Base-by-base conservation (phyloP, 495 filamentous ascomycete genomes). In the Talaromyces wortmannii region DNA sequence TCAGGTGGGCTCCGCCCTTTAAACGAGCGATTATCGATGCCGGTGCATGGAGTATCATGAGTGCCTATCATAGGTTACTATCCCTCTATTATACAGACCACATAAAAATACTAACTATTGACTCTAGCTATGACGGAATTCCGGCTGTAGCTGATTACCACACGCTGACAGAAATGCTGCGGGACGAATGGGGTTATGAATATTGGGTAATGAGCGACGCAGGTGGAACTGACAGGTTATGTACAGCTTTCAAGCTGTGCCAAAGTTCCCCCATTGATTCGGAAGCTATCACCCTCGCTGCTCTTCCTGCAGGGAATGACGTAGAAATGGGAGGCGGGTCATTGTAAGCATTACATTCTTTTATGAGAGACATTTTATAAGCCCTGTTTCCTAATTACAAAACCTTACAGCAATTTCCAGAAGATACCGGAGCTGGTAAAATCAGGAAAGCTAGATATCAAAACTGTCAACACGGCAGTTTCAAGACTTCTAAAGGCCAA, bases 301-400 rank as follows among this genome's bases (percentile, higher is more conserved):
- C 80, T 6, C 72, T 89, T 36, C 79, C 78, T 5, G 83, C 86
- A 12, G 85, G 86, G n/a, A 83, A 81, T 48, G 84, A 88, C 55
- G 79, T 85, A n/a, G 86, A 89, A 59, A 88, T 89, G 86, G 85
- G 85, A 33, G 86, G 86, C 49, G 86, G 86, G 31, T 83, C 80
- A 16, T 89, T 79, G 71, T 74, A 61, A 57, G 71, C 48, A 3
- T 3, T 29, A 18, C 10, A 0, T 0, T 2, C 6, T 29, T 17
- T 48, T 10, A 29, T 31, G 7, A 13, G 17, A 23, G 4, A 4
- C 23, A 23, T 23, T 23, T 23, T 1, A 2, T 23, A 23, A 23
- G 23, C 4, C 23, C 23, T 23, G 23, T 23, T 52, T 10, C 2
- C 7, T 31, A 31, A 31, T 43, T 23, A 52, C 7, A 63, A 47